These are phyloP conservation scores for Cnidoscolus chayamansa DNA, from an alignment of 441 rosid species.

Conservation along the genomic window DNA sequence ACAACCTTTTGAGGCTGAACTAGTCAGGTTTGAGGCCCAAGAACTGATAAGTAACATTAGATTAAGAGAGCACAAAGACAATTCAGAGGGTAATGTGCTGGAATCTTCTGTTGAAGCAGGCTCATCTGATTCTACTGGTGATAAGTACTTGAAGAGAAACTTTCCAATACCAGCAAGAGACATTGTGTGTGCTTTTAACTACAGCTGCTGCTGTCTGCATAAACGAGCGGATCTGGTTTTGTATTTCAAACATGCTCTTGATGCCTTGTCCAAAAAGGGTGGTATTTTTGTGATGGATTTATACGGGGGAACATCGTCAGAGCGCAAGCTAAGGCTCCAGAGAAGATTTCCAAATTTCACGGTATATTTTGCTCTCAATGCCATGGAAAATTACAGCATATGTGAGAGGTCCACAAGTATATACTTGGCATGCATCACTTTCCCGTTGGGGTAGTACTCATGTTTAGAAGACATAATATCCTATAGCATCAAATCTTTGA, in stretches of 20 bases:
- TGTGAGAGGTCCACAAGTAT: slow-evolving; percentile 4
- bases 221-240: slow-evolving; percentile 59
- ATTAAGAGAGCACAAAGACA: slow-evolving; percentile 31
- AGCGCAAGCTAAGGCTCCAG: slow-evolving; percentile 68
- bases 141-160: slow-evolving; percentile 28
- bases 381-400: slow-evolving; percentile 2
- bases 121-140: slow-evolving; percentile 23
- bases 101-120: slow-evolving; percentile 32
- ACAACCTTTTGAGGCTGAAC: slow-evolving; percentile 63
- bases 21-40: slow-evolving; percentile 43
- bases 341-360: slow-evolving; percentile 70
- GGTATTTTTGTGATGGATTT: slow-evolving; percentile 68
- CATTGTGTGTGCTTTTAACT: slow-evolving; percentile 86
- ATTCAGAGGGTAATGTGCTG: slow-evolving; percentile 21
- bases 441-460: neutral
- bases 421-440: neutral
- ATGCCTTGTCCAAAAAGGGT: slow-evolving; percentile 59
- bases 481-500: neutral
- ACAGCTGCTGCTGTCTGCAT: slow-evolving; percentile 86
- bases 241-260: slow-evolving; percentile 65
- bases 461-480: neutral
- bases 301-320: slow-evolving; percentile 84
- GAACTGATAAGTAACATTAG: slow-evolving; percentile 41
- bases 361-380: slow-evolving; percentile 34
- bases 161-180: slow-evolving; percentile 54